Conservation (phyloP, 805 yeast genomes). For the Hanseniaspora thailandica region DNA sequence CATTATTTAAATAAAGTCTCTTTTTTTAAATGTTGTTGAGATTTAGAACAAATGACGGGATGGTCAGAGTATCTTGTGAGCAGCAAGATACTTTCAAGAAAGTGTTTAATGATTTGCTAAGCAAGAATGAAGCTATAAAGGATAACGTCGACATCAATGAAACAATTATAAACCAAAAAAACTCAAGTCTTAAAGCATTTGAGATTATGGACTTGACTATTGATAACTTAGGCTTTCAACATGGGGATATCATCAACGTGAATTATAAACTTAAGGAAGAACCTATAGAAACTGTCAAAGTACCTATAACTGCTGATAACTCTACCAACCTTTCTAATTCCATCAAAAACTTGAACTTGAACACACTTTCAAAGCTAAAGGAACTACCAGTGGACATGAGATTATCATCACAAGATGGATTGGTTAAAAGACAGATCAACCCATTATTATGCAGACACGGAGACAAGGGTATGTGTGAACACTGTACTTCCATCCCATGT, state of each 20-base stretch:
- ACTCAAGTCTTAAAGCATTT: not conserved
- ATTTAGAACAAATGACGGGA: slow-evolving; percentile 76
- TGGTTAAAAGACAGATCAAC: slow-evolving; percentile 42
- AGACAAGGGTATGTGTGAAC: slow-evolving; percentile 94
- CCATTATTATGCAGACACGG: slow-evolving; percentile 66
- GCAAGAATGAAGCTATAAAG: slow-evolving; percentile 10
- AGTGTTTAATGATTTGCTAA: slow-evolving; percentile 34
- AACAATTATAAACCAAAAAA: not conserved
- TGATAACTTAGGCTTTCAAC: slow-evolving; percentile 38
- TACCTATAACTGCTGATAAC: slow-evolving; percentile 9
- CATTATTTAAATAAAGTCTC: not conserved
- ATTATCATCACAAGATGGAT: slow-evolving; percentile 57
- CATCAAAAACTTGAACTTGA: slow-evolving; percentile 14
- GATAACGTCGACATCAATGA: not conserved
- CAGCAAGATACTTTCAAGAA: slow-evolving; percentile 34
- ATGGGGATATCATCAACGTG: slow-evolving; percentile 50
- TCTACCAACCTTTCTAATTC: slow-evolving; percentile 15
- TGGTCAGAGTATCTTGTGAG: slow-evolving; percentile 52
- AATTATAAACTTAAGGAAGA: slow-evolving; percentile 25
- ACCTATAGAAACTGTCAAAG: not conserved
- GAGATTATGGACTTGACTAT: slow-evolving; percentile 26
- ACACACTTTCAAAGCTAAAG: slow-evolving; percentile 24
- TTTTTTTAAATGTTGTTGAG: slow-evolving; percentile 43
- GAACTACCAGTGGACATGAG: slow-evolving; percentile 58
- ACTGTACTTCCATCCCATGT: slow-evolving; percentile 90